A percentile compares a stretch with the other conserved stretches of the same genome.
These are phyloP conservation scores for Nigrospora oryzae DNA, from an alignment of 2,329 filamentous ascomycete genomes.

Conservation along the genomic window DNA sequence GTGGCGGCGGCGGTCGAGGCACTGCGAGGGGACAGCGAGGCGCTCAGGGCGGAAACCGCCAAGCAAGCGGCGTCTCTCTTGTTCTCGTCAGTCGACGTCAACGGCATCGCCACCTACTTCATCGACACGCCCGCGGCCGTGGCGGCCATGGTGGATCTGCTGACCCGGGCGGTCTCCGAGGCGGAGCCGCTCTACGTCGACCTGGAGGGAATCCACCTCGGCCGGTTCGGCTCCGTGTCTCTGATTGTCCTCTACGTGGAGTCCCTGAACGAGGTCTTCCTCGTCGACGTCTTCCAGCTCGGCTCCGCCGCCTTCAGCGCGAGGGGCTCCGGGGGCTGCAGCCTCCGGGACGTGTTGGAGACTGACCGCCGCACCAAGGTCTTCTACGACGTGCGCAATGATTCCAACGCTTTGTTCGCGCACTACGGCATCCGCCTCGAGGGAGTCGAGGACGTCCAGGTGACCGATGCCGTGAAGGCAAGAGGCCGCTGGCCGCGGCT, in stretches of 20 bases:
- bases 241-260: not conserved
- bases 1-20: no score
- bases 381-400: slow-evolving; percentile 1
- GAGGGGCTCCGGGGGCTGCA: not conserved
- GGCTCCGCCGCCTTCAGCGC: not conserved
- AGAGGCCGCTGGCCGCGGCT: no score
- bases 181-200: not conserved
- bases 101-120: not conserved
- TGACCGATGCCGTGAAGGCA: not conserved
- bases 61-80: no score
- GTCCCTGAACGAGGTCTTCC: not conserved
- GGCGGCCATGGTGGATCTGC: not conserved
- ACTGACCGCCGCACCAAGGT: not conserved
- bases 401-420: slow-evolving; percentile 10
- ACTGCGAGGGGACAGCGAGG: no score
- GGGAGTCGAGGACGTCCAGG: not conserved
- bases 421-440: not conserved
- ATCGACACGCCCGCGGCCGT: not conserved
- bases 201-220: not conserved
- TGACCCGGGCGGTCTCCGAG: not conserved
- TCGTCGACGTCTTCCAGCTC: not conserved
- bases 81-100: not conserved
- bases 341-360: not conserved
- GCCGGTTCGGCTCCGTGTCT: not conserved
- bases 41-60: no score